These are phyloP conservation scores for Aspergillus ibericus DNA, from an alignment of 2,329 filamentous ascomycete genomes.

Conservation along the genomic window DNA sequence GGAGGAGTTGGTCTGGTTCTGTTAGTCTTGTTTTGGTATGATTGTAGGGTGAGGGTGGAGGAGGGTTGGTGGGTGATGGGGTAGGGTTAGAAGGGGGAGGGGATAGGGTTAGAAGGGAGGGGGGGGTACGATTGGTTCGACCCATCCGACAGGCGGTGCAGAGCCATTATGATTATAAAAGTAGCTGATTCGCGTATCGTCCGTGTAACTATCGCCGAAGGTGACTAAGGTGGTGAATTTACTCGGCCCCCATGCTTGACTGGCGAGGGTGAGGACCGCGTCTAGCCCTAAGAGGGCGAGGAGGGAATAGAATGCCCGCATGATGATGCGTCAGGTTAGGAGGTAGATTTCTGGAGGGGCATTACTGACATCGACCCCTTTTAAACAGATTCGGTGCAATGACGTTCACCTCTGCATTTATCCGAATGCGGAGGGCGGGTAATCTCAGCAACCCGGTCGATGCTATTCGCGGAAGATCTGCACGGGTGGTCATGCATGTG, in stretches of 20 bases:
- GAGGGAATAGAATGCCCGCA: not conserved
- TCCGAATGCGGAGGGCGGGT: not conserved
- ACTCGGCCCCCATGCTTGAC: conserved; percentile 4
- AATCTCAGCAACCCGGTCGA: not conserved
- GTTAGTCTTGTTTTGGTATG: not conserved
- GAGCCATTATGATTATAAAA: conserved; percentile 45
- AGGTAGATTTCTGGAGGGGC: no score
- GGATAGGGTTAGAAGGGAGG: no score
- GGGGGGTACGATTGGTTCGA: conserved; percentile 45
- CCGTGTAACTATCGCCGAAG: conserved; percentile 76
- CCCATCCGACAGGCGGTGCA: conserved; percentile 61
- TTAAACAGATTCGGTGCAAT: no score
- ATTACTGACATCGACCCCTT: not conserved
- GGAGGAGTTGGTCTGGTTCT: conserved; percentile 50
- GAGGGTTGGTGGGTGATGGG: not conserved
- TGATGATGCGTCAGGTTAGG: no score
- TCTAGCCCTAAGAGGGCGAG: conserved; percentile 1
- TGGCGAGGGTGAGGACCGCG: conserved; percentile 3
- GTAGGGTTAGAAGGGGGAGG: no score
- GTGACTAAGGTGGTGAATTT: conserved; percentile 56
- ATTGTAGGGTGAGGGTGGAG: conserved; percentile 1
- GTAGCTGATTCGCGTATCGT: conserved; percentile 67
- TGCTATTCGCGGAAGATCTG: not conserved
- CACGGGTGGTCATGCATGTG: not conserved
- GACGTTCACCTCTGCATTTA: no score